Base-by-base conservation (phyloP, 495 filamentous ascomycete species). In the Penicillium antarcticum region DNA sequence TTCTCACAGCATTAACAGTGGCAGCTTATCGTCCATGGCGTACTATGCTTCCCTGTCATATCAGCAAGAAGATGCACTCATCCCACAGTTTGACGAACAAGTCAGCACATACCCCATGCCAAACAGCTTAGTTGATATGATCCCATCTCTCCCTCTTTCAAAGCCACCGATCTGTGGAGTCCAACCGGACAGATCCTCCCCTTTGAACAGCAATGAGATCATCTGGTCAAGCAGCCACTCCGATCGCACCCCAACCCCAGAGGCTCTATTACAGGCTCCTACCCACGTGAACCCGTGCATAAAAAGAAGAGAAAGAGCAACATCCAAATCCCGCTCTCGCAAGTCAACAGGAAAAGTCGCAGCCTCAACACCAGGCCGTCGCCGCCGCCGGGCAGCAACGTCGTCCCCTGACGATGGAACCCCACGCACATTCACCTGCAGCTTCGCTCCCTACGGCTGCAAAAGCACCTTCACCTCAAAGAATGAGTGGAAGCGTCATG, bases 401-500 rank as follows among this genome's bases (percentile, higher is more conserved):
- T 43, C 32, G 9, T 32, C 26, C 65, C 61, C 29, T 61, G 62
- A 55, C 18, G 46, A 57, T 2, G 42, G 45, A 1, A 74, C 82
- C 45, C 78, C 75, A 2, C 84, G 88, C 3, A 84, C 86, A 0
- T 96, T 92, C 65, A 70, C 77, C 41, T 97, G 92, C 72, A 85
- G 87, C 51, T 92, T 96, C 70, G 68, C 81, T 11, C 84, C 82
- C 46, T 95, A 92, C 51, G 88, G 86, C n/a, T 98, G 94, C 65
- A 65, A 65, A 6, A 90, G 87, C 57, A 91, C 83, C 0, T 97
- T 98, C 61, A 85, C 84, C 9, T 91, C 88, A 32, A 96, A 96
- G 67, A 96, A 96, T 60, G 94, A 98, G 66, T 97, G 92, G 92
- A 95, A 97, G 67, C 85, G 92, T 1, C 92, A 97, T 65, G 84